Evolutionary conservation across 202 grass and related monocot genomes (phyloP).

Genomic region (Carex arenaria): DNA sequence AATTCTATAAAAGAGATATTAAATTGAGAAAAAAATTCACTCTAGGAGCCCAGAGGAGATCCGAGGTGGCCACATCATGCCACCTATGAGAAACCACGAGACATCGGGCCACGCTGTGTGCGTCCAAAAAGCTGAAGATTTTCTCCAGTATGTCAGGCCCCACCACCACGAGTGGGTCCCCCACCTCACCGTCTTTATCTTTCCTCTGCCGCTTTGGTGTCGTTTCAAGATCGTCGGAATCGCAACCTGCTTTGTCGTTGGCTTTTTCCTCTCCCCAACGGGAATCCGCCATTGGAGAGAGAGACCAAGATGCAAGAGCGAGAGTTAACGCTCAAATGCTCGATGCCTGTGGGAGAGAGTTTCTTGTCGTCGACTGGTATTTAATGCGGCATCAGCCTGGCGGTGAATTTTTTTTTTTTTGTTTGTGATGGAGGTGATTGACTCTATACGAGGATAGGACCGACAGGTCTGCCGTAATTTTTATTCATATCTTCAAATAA

Average conservation of each 20-base stretch:
- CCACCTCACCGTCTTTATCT: not conserved
- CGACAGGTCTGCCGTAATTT: too few relatives aligned
- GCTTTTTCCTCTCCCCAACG: not conserved
- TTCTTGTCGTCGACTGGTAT: too few relatives aligned
- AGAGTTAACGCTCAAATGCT: too few relatives aligned
- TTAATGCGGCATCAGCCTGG: too few relatives aligned
- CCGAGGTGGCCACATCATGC: conserved; percentile 40
- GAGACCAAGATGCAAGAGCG: not conserved
- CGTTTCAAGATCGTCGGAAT: not conserved
- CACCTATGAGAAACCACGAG: conserved; percentile 47
- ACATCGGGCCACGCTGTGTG: conserved; percentile 72
- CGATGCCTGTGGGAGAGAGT: too few relatives aligned
- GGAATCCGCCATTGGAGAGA: not conserved
- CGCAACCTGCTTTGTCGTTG: not conserved
- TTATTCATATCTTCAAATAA: too few relatives aligned
- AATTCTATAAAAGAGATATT: not conserved
- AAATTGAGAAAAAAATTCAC: conserved; percentile 14
- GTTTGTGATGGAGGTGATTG: too few relatives aligned
- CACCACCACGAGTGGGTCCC: conserved; percentile 49
- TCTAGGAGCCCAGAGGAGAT: conserved; percentile 66
- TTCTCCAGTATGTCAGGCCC: conserved; percentile 49
- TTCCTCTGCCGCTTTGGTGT: not conserved
- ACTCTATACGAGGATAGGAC: too few relatives aligned
- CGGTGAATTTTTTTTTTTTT: too few relatives aligned
- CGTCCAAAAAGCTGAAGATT: conserved; percentile 59